Evolutionary conservation across 495 filamentous ascomycete species (phyloP).

Genomic region (Extremus antarcticus): DNA sequence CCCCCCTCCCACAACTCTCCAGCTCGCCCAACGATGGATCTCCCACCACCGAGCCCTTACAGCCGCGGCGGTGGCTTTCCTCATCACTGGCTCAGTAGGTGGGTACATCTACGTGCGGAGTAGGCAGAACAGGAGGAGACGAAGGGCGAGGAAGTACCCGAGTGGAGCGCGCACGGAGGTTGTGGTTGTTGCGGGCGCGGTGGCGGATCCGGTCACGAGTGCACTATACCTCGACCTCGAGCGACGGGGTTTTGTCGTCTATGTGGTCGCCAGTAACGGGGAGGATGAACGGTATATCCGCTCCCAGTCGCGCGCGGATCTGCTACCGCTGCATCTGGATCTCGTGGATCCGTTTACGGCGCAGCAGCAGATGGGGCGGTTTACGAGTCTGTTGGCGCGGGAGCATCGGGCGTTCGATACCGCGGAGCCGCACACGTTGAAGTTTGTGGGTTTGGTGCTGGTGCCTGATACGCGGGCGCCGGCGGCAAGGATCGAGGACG

Average conservation of each 20-base stretch:
- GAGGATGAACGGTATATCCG: constrained; percentile 77
- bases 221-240: constrained; percentile 78
- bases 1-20: constrained; percentile 33
- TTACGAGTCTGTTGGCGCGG: constrained; percentile 54
- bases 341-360: constrained; percentile 47
- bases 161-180: constrained; percentile 87
- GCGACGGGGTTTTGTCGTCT: constrained; percentile 86
- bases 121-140: constrained; percentile 48
- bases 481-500: constrained; percentile 67
- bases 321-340: constrained; percentile 72
- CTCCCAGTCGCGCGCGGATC: constrained; percentile 62
- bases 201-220: constrained; percentile 62
- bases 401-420: constrained; percentile 62
- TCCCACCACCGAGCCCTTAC: constrained; percentile 56
- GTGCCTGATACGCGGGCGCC: constrained; percentile 52
- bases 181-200: constrained; percentile 73
- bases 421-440: constrained; percentile 60
- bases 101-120: constrained; percentile 55
- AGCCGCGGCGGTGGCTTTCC: constrained; percentile 53
- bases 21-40: constrained; percentile 51
- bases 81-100: constrained; percentile 44
- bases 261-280: constrained; percentile 63
- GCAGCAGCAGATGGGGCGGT: constrained; percentile 51
- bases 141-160: constrained; percentile 61
- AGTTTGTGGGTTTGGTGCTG: constrained; percentile 66